Base-by-base conservation (phyloP, 805 yeast genomes). In the Yamadazyma olivae region DNA sequence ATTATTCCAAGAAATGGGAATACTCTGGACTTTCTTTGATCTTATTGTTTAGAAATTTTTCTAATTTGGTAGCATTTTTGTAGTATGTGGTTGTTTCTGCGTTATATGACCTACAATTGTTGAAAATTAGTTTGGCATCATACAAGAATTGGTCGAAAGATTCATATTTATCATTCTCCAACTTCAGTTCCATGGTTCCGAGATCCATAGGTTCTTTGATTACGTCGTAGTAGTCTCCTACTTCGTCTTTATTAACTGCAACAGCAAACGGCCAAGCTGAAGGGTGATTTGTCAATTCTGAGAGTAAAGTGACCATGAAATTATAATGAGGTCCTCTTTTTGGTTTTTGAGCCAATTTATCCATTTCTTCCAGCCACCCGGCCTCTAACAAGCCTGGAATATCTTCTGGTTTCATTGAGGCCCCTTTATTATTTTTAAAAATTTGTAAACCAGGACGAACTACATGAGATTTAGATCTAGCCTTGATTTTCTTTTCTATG, bases 301-400 rank as follows among this genome's bases (percentile, higher is more conserved):
- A 79, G 27, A 93, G 70, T 13, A 93, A 61, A 38, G 88, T 88
- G 49, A 86, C 87, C 95, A 93, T 90, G 43, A 84, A 83, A 30
- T 93, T 93, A 64, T 86, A 86, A 64, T 93, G 97, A 7, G 97
- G 96, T 2, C 95, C 87, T 38, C 96, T 70, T 57, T 89, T 88
- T 2, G 99, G 98, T 53, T 88, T 77, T 52, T 95, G 91, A 0
- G 98, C 98, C 40, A 93, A 66, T 49, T 88, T 91, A 58, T 93
- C 99, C 95, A 93, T 90, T 58, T 91, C 99, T 24, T 91, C 93
- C 21, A 95, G 86, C 99, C 99, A 93, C 0, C 99, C 99, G 3
- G 95, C 85, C 56, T 90, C 98, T 46, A 76, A 72, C 33, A 93
- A 69, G 0, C 99, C 99, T 0, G 99, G 98, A 15, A 93, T 88